A percentile compares a stretch with the other conserved stretches of the same genome.
Conservation (phyloP, 2,329 filamentous ascomycete species). For the Drechslera avenae region DNA sequence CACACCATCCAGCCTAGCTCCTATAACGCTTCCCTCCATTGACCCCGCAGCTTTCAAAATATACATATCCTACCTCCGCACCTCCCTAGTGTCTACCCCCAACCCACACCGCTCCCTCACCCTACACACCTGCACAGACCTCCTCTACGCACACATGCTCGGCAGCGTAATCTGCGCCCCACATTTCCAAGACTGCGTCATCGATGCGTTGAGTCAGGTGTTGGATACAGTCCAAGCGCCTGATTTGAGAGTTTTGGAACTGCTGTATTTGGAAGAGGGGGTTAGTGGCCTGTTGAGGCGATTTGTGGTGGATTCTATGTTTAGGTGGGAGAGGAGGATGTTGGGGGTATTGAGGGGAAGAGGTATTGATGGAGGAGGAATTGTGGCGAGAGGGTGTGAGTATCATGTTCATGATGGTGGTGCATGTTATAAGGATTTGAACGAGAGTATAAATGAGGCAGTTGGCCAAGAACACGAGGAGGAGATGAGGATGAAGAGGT, state of each 20-base stretch:
- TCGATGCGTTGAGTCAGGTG: slow-evolving; percentile 7
- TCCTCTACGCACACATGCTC: slow-evolving; percentile 25
- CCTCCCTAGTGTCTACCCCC: background rate
- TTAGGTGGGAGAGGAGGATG: slow-evolving; percentile 15
- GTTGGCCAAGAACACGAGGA: too few species aligned
- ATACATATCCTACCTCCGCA: slow-evolving; percentile 19
- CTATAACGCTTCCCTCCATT: slow-evolving; percentile 7
- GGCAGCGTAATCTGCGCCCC: slow-evolving; percentile 16
- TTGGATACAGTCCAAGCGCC: slow-evolving; percentile 10
- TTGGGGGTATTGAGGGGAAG: slow-evolving; percentile 11
- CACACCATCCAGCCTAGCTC: background rate
- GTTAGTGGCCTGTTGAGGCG: slow-evolving; percentile 1
- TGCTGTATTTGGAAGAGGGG: slow-evolving; percentile 12
- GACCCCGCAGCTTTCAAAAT: slow-evolving; percentile 21
- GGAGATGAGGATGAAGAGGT: background rate
- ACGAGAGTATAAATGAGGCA: background rate
- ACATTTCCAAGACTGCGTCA: slow-evolving; percentile 20
- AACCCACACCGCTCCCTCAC: background rate
- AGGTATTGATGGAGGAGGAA: background rate
- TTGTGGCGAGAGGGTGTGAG: background rate
- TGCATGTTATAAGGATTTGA: slow-evolving; percentile 7
- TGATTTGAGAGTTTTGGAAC: slow-evolving; percentile 10
- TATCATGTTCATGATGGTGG: slow-evolving; percentile 16
- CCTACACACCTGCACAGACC: slow-evolving; percentile 15
- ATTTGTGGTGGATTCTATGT: slow-evolving; percentile 18